phyloP scores from a whole-genome alignment of 768 basidiomycete species.

The Tylopilus rubrobrunneus region DNA sequence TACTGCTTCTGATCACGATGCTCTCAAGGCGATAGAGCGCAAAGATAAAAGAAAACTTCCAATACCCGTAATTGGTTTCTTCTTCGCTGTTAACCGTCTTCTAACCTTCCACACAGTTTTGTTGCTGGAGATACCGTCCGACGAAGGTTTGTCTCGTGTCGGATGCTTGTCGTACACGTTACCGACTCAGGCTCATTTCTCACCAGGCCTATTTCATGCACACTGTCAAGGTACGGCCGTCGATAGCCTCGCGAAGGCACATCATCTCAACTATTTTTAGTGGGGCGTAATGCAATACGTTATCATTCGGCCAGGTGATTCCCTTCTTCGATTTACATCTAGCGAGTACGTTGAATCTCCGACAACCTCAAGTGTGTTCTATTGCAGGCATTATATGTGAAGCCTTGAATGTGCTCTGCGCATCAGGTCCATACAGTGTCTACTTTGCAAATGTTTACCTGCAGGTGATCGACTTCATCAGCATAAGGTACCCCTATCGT shows the following conservation, averaged over 20 bases:
- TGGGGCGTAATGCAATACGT: slow-evolving; percentile 91
- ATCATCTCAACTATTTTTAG: slow-evolving; percentile 30
- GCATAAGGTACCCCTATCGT: slow-evolving; percentile 58
- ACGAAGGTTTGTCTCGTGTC: slow-evolving; percentile 51
- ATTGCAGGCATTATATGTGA: slow-evolving; percentile 80
- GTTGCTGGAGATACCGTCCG: slow-evolving; percentile 77
- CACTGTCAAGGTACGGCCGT: slow-evolving; percentile 60
- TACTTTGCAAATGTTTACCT: slow-evolving; percentile 69
- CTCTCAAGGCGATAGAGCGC: slow-evolving; percentile 63
- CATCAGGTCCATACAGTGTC: slow-evolving; percentile 52
- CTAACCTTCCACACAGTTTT: slow-evolving; percentile 47
- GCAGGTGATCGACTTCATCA: slow-evolving; percentile 70
- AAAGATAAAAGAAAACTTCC: slow-evolving; percentile 79
- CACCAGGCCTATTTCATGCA: slow-evolving; percentile 82
- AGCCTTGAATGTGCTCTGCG: slow-evolving; percentile 64
- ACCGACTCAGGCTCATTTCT: slow-evolving; percentile 7
- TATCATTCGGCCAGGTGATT: slow-evolving; percentile 56
- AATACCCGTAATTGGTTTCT: slow-evolving; percentile 45
- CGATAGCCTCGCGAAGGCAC: not conserved
- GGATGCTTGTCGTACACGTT: not conserved
- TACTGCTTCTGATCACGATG: slow-evolving; percentile 57
- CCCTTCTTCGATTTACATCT: not conserved
- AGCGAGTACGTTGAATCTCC: slow-evolving; percentile 4
- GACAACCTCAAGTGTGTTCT: slow-evolving; percentile 32
- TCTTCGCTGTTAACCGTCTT: not conserved